Conservation (phyloP, 352 stramenopile species). For the Phytophthora citrophthora region DNA sequence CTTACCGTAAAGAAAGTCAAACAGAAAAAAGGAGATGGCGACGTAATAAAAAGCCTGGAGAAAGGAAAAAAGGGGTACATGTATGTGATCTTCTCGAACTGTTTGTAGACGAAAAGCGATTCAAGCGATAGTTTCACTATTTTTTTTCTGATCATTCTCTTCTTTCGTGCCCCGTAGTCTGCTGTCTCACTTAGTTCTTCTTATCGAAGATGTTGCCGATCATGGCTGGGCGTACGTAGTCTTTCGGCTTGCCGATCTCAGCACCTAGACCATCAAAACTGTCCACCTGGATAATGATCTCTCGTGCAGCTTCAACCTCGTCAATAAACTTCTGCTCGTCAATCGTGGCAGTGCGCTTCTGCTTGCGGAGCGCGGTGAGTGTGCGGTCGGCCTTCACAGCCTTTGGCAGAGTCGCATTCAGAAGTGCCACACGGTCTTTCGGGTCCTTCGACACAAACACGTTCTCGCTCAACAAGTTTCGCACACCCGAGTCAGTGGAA, state of each 20-base stretch:
- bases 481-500: conserved; percentile 75
- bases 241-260: conserved; percentile 77
- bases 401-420: conserved; percentile 83
- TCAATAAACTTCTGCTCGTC: conserved; percentile 96
- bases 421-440: conserved; percentile 67
- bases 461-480: conserved; percentile 69
- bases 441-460: conserved; percentile 81
- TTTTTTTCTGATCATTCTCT: conserved; percentile 10
- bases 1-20: conserved; percentile 13
- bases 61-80: conserved; percentile 8
- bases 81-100: not conserved
- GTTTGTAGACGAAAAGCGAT: not conserved
- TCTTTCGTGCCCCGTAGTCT: not conserved
- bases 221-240: conserved; percentile 92
- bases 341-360: conserved; percentile 94
- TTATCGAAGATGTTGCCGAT: conserved; percentile 57
- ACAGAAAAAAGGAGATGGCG: conserved; percentile 20
- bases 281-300: conserved; percentile 98
- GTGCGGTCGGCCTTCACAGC: conserved; percentile 94
- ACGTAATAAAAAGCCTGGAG: conserved; percentile 26
- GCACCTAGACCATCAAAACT: conserved; percentile 90
- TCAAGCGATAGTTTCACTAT: conserved; percentile 14
- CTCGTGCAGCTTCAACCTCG: conserved; percentile 94
- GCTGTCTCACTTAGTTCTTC: conserved; percentile 35
- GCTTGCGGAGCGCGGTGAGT: conserved; percentile 90